Evolutionary conservation across 2,329 filamentous ascomycete species (phyloP).

Genomic region (Pseudogymnoascus sp.): DNA sequence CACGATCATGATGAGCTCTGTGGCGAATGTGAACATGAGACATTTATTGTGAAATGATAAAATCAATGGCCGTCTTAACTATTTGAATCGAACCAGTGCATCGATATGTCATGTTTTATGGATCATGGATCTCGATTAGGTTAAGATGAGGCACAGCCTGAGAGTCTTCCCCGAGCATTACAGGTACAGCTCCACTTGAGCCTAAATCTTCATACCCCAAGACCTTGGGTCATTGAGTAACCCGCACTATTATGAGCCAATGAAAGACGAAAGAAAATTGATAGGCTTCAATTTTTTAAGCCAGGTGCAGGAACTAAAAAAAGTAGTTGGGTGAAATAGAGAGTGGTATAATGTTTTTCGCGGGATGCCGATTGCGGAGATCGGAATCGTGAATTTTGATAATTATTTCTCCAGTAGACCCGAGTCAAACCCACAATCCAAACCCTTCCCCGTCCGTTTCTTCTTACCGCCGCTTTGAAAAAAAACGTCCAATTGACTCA

Average conservation of each 20-base stretch:
- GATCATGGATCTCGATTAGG: neutral
- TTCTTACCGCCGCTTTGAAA: neutral
- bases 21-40: neutral
- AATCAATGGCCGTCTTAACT: neutral
- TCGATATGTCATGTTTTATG: neutral
- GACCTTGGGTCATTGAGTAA: neutral
- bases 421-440: conserved; percentile 4
- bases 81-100: neutral
- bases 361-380: neutral
- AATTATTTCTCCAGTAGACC: neutral
- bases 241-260: neutral
- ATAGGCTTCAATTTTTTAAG: neutral
- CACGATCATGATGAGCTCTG: neutral
- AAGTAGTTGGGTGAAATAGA: neutral
- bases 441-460: neutral
- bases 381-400: conserved; percentile 1
- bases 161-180: neutral
- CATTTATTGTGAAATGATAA: neutral
- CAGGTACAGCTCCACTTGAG: conserved; percentile 2
- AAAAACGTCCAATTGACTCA: conserved; percentile 7
- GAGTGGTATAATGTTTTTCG: neutral
- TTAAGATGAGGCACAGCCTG: neutral
- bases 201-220: conserved; percentile 4
- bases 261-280: neutral
- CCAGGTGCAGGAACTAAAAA: conserved; percentile 7